These are phyloP conservation scores for Pleurotus eryngii DNA, from an alignment of 768 basidiomycete genomes.

Conservation along the genomic window DNA sequence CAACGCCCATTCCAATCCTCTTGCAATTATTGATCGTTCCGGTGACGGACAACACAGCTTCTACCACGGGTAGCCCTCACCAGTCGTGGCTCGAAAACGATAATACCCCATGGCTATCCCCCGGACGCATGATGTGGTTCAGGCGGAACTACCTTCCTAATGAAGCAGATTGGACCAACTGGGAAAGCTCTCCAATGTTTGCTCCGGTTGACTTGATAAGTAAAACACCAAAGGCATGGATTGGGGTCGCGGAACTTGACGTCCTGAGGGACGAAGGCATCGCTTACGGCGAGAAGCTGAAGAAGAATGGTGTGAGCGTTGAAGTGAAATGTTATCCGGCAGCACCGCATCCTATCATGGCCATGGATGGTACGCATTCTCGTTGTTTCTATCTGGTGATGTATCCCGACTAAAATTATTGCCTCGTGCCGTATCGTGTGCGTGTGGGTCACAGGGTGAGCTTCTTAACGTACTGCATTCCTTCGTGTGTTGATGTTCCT, in stretches of 20 bases:
- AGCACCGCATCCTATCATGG: constrained; percentile 71
- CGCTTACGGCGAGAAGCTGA: constrained; percentile 57
- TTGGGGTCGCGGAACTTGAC: constrained; percentile 64
- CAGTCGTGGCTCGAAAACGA: constrained; percentile 54
- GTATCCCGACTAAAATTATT: no score
- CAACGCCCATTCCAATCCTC: constrained; percentile 48
- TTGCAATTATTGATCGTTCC: constrained; percentile 71
- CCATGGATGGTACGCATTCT: constrained; percentile 60
- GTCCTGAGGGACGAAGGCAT: constrained; percentile 66
- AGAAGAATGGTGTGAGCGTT: constrained; percentile 46
- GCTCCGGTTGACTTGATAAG: constrained; percentile 53
- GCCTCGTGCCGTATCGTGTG: background rate
- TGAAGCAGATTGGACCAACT: constrained; percentile 52
- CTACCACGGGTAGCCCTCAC: constrained; percentile 22
- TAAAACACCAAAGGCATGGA: constrained; percentile 55
- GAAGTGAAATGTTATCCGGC: constrained; percentile 56
- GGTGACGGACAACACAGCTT: constrained; percentile 69
- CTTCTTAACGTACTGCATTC: background rate
- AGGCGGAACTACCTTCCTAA: constrained; percentile 65
- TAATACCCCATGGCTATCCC: constrained; percentile 56
- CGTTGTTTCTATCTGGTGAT: background rate
- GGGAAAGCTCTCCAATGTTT: constrained; percentile 71
- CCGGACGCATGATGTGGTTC: constrained; percentile 74
- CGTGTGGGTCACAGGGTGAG: constrained; percentile 19
- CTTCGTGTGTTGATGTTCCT: background rate